Base-by-base conservation (phyloP, 2,329 filamentous ascomycete species). In the Aspergillus fumigatus region DNA sequence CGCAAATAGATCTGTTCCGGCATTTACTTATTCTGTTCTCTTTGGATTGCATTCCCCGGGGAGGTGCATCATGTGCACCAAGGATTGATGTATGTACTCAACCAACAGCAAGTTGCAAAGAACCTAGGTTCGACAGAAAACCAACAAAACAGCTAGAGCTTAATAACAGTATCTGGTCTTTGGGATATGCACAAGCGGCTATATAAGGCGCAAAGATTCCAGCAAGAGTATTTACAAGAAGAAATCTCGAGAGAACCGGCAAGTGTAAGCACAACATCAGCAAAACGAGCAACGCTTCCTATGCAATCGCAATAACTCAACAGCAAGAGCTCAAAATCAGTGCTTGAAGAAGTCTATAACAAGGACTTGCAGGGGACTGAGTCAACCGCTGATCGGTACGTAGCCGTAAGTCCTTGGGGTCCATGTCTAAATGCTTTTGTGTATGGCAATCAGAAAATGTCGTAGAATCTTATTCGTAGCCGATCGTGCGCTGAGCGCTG, bases 151-250 rank as follows among this genome's bases (percentile, higher is more conserved):
- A 47, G 23, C 21, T 14, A 11, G 6, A 25, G 17, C 17, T 19
- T 45, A 23, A 9, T 21, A 45, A 21, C 19, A 5, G 21, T 26
- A 45, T 2, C 4, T 9, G 9, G 41, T 45, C 41, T 21, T 4
- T 11, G 10, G 25, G 41, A 19, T 4, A 23, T 23, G 41, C 19
- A n/a, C 41, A 45, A 45, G 4, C n/a, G 25, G 19, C n/a, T 25
- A 45, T 21, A 11, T 7, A 25, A 45, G 19, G 41, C 21, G 11
- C 11, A 10, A 4, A 45, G 17, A 23, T 23, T 21, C 19, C 55
- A 48, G 49, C 21, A 54, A 35, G 56, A 58, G 43, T 63, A 65
- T 48, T 54, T 62, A 59, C 61, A 59, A 52, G 52, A 60, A 54
- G 7, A 27, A 14, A 21, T 23, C 41, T 45, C 21, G 21, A 19